Base-by-base conservation (phyloP, 169 alveolate species). In the Theileria equi region DNA sequence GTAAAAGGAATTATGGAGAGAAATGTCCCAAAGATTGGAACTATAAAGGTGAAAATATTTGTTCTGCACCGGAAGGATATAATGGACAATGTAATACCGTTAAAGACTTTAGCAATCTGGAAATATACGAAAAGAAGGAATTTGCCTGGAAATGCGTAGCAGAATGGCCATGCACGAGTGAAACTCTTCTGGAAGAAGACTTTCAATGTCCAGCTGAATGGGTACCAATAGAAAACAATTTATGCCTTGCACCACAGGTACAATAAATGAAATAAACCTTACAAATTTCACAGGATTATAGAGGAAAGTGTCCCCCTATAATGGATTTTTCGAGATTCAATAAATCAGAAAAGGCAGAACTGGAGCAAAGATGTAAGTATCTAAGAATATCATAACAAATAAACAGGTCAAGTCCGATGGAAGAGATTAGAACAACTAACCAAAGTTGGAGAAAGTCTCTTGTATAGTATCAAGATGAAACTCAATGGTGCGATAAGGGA, bases 221-320 rank as follows among this genome's bases (percentile, higher is more conserved):
- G 91, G 57, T 55, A 17, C 73, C 47, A 34, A 43, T 84, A 13
- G 63, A 79, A 36, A 62, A 58, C 13, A 59, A 52, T 19, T 21
- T 80, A 16, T 84, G 91, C 59, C 47, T 84, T 58, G 89, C 91
- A 54, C 91, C 91, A 23, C 67, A 71, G 32, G 90, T 83, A 70
- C 36, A 45, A 28, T 11, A 23, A 1, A 2, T 11, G 10, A 16
- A 6, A 28, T n/a, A n/a, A 29, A 40, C 19, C 32, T 19, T 25
- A 48, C 5, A 54, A 17, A 38, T 16, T 40, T 4, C 31, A 35
- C 62, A 83, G 90, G 74, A 68, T 13, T 80, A 80, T 28, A 55
- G 54, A 43, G 89, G 88, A 10, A 67, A 49, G 16, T 84, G 91
- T 76, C 66, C 91, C 17, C 91, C 91, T n/a, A 81, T 84, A 17